These are phyloP conservation scores for Oryza glumipatula DNA, from an alignment of 176 grass and related monocot genomes.

Conservation along the genomic window DNA sequence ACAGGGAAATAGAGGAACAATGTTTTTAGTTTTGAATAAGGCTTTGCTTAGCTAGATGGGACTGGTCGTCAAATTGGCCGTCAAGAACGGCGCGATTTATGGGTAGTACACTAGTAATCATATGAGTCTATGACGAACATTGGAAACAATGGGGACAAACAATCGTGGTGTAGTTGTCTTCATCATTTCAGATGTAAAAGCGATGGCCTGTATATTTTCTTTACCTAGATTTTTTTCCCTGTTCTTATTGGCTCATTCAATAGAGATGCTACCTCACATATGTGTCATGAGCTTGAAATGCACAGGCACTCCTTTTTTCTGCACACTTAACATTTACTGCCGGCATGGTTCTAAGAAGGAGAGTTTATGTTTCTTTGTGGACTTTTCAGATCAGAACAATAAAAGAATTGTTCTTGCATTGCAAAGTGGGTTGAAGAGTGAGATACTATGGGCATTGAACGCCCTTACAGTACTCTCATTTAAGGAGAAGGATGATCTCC, in stretches of 20 bases:
- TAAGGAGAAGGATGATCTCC: constrained; percentile 95
- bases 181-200: not conserved
- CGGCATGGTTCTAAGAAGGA: constrained; percentile 21
- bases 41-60: not conserved
- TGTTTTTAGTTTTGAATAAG: not conserved
- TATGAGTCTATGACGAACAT: not conserved
- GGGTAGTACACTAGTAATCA: not conserved
- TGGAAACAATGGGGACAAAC: not conserved
- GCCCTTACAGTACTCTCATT: constrained; percentile 90
- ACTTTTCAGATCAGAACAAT: constrained; percentile 89
- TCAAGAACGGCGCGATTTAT: not conserved
- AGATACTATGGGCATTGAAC: constrained; percentile 96
- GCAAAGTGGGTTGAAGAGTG: constrained; percentile 96
- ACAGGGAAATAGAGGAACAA: not conserved
- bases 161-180: not conserved
- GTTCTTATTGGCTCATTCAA: not conserved
- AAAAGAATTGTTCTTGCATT: constrained; percentile 98
- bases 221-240: constrained; percentile 8
- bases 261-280: constrained; percentile 20
- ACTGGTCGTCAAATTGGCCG: not conserved
- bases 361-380: constrained; percentile 28
- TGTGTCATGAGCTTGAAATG: constrained; percentile 22
- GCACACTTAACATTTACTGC: constrained; percentile 9
- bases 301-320: constrained; percentile 17
- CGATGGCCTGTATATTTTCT: not conserved